A percentile compares a stretch with the other conserved stretches of the same genome.
phyloP scores from a whole-genome alignment of 2,329 filamentous ascomycete genomes.

The Pseudocercospora crystallina region DNA sequence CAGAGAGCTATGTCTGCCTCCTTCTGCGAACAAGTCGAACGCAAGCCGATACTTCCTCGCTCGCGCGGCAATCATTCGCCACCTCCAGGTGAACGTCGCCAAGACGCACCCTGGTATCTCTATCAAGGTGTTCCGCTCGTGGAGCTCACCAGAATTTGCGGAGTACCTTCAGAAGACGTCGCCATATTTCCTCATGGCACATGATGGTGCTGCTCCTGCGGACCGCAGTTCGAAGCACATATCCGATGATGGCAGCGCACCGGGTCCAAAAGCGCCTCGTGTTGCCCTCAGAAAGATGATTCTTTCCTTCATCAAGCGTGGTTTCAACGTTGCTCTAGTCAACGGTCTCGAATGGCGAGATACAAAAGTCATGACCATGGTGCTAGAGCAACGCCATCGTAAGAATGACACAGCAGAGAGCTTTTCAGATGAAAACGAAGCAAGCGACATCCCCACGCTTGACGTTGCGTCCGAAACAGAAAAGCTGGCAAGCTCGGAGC shows the following conservation, averaged over 20 bases:
- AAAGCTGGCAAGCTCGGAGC: slow-evolving; percentile 16
- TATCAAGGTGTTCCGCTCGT: slow-evolving; percentile 50
- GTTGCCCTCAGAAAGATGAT: slow-evolving; percentile 50
- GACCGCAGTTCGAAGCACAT: slow-evolving; percentile 25
- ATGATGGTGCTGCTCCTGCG: slow-evolving; percentile 55
- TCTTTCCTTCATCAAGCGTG: slow-evolving; percentile 54
- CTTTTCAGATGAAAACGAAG: too few species aligned
- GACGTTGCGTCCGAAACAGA: slow-evolving; percentile 18
- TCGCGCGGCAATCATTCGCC: slow-evolving; percentile 63
- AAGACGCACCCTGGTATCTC: slow-evolving; percentile 41
- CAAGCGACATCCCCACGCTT: slow-evolving; percentile 7
- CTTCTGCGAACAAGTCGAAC: slow-evolving; percentile 34
- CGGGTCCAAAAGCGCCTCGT: slow-evolving; percentile 18
- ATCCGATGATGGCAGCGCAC: slow-evolving; percentile 12
- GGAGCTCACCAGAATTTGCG: slow-evolving; percentile 52
- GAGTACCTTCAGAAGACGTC: slow-evolving; percentile 56
- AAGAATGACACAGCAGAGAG: neutral
- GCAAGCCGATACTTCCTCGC: slow-evolving; percentile 60
- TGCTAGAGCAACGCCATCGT: slow-evolving; percentile 38
- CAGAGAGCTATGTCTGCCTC: slow-evolving; percentile 57
- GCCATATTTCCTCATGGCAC: slow-evolving; percentile 67
- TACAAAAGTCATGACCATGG: slow-evolving; percentile 59
- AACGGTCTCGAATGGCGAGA: slow-evolving; percentile 64
- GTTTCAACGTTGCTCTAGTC: slow-evolving; percentile 63
- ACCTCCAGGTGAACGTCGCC: slow-evolving; percentile 54